These are phyloP conservation scores for Neurospora sp. DNA, from an alignment of 495 filamentous ascomycete species.

Conservation along the genomic window DNA sequence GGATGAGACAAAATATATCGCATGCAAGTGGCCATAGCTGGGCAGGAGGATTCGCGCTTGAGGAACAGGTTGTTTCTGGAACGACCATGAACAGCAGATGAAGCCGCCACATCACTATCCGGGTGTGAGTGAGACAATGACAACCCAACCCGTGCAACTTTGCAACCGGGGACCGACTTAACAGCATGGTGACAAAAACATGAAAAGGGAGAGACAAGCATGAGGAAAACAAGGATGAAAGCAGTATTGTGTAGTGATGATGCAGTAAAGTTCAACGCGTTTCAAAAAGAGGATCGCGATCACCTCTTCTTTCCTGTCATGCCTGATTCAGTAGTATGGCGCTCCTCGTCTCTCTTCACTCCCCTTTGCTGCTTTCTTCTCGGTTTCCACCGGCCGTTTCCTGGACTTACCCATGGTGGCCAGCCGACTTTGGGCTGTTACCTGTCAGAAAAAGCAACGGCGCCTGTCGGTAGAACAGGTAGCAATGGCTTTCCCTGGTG, in stretches of 20 bases:
- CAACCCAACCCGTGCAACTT: neutral
- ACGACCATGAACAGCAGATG: neutral
- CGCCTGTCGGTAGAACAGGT: no score
- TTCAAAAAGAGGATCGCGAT: neutral
- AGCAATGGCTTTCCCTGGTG: no score
- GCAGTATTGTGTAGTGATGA: neutral
- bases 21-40: neutral
- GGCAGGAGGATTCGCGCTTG: neutral
- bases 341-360: neutral
- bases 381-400: neutral
- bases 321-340: neutral
- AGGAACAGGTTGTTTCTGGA: neutral
- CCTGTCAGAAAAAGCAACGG: neutral
- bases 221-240: neutral
- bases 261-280: neutral
- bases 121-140: neutral
- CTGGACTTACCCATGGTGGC: neutral
- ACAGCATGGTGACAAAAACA: neutral
- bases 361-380: neutral
- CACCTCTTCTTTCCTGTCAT: neutral
- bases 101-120: neutral
- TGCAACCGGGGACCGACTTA: neutral
- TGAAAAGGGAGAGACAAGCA: conserved; percentile 1
- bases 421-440: neutral
- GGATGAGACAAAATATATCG: neutral